Conservation (phyloP, 2,329 filamentous ascomycete genomes). For the Ceratocystis harringtonii region DNA sequence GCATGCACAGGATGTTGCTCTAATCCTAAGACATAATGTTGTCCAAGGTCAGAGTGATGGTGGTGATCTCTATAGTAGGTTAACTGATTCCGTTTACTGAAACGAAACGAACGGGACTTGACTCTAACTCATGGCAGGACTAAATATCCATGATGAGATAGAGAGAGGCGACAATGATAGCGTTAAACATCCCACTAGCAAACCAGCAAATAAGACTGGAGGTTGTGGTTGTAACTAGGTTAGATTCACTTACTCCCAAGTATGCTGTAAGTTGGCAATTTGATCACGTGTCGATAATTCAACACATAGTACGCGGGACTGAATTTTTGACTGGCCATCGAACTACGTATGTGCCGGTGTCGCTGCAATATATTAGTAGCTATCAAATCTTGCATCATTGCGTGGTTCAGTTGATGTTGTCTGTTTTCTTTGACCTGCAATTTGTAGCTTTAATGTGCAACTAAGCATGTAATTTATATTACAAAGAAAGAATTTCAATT, state of each 20-base stretch:
- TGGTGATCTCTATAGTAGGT: slow-evolving; percentile 46
- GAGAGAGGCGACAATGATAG: slow-evolving; percentile 89
- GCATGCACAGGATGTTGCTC: slow-evolving; percentile 70
- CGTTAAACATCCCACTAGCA: slow-evolving; percentile 39
- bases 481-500: no score
- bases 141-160: slow-evolving; percentile 80
- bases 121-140: slow-evolving; percentile 35
- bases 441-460: not conserved
- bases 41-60: slow-evolving; percentile 58
- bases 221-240: slow-evolving; percentile 16
- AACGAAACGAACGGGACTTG: not conserved
- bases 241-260: not conserved
- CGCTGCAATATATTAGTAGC: no score
- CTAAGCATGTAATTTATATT: no score
- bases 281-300: not conserved
- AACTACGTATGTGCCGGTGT: no score
- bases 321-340: no score
- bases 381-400: no score
- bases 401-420: no score
- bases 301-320: no score
- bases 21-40: slow-evolving; percentile 66
- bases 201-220: not conserved
- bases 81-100: not conserved
- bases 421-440: not conserved
- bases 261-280: not conserved